Percentiles rank a stretch among this genome's conserved stretches.
Conservation (phyloP, 2,329 filamentous ascomycete genomes). For the Sporothrix euskadiensis region DNA sequence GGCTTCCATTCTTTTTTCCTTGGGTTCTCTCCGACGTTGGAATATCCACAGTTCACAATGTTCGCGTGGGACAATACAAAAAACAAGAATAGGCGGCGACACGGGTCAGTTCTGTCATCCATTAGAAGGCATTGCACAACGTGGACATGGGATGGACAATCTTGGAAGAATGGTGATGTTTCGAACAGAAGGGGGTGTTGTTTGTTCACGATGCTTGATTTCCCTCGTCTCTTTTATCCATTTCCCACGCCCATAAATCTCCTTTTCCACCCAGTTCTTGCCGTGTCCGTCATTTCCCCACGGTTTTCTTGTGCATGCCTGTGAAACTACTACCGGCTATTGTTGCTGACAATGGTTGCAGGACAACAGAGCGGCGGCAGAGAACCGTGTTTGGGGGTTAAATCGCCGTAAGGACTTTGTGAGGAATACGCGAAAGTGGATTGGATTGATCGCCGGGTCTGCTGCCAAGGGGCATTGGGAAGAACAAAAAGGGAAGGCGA, state of each 20-base stretch:
- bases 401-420: conserved; percentile 6
- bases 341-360: conserved; percentile 7
- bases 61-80: neutral
- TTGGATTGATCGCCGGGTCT: conserved; percentile 15
- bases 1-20: neutral
- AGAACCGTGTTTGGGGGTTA: conserved; percentile 19
- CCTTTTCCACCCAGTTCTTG: neutral
- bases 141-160: conserved; percentile 1
- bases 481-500: neutral
- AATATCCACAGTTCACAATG: neutral
- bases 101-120: conserved; percentile 1
- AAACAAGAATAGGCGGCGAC: neutral
- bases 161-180: neutral
- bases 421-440: conserved; percentile 22
- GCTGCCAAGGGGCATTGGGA: conserved; percentile 9
- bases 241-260: too few relatives aligned
- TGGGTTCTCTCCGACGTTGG: neutral
- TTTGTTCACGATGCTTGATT: neutral
- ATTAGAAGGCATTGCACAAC: neutral
- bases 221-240: neutral
- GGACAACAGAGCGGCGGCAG: neutral
- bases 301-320: neutral
- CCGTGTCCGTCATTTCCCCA: neutral
- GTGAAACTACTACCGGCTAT: conserved; percentile 4
- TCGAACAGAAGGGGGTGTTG: neutral